These are phyloP conservation scores for Tephrocybe sp. DNA, from an alignment of 768 basidiomycete species.

Conservation along the genomic window DNA sequence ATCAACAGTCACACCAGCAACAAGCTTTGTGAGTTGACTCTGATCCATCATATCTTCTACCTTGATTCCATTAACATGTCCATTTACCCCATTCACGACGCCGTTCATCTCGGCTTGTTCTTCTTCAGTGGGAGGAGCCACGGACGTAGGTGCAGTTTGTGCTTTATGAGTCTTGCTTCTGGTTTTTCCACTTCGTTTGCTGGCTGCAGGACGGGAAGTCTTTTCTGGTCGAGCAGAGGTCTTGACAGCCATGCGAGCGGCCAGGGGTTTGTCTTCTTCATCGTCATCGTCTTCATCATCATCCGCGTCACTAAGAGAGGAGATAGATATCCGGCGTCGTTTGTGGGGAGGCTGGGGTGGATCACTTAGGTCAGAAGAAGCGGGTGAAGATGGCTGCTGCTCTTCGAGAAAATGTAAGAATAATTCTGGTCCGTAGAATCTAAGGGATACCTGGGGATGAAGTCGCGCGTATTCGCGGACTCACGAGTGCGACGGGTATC, in stretches of 20 bases:
- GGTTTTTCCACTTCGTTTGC: constrained; percentile 30
- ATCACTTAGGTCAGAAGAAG: constrained; percentile 51
- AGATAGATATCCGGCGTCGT: constrained; percentile 50
- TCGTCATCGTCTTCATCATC: constrained; percentile 55
- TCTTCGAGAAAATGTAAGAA: constrained; percentile 22
- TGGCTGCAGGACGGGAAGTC: constrained; percentile 25
- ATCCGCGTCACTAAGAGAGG: constrained; percentile 50
- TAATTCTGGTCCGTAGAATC: constrained; percentile 3
- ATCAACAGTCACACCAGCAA: constrained; percentile 79
- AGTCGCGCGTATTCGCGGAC: constrained; percentile 41
- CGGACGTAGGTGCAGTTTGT: constrained; percentile 49
- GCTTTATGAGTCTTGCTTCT: constrained; percentile 64
- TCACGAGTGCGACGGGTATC: constrained; percentile 47
- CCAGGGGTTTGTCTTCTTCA: constrained; percentile 59
- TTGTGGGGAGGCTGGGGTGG: constrained; percentile 45
- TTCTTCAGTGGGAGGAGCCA: constrained; percentile 37
- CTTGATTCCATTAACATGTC: constrained; percentile 55
- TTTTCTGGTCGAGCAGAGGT: constrained; percentile 27
- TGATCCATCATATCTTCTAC: constrained; percentile 81
- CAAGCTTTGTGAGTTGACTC: constrained; percentile 69
- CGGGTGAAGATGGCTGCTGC: constrained; percentile 37
- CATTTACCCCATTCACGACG: constrained; percentile 42
- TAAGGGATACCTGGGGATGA: constrained; percentile 50
- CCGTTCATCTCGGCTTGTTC: constrained; percentile 38
- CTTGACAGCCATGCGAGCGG: constrained; percentile 38